Evolutionary conservation across 768 basidiomycete species (phyloP).

Genomic region (Russula ochroleuca): DNA sequence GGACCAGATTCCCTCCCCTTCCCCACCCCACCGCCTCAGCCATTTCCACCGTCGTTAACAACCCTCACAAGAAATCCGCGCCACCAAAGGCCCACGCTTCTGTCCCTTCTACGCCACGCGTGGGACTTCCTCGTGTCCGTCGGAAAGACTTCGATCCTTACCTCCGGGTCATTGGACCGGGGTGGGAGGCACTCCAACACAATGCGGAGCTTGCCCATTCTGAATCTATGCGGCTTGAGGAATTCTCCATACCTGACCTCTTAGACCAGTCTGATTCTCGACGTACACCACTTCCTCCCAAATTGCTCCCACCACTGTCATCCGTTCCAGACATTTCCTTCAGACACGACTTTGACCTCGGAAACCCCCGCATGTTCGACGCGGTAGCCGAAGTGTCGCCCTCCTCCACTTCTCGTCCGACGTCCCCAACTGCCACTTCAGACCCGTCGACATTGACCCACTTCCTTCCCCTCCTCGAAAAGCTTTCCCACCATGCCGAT

Average conservation of each 20-base stretch:
- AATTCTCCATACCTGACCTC: conserved; percentile 15
- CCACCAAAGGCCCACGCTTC: conserved; percentile 86
- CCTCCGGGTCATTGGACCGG: conserved; percentile 61
- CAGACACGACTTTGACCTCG: conserved; percentile 68
- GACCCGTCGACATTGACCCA: conserved; percentile 63
- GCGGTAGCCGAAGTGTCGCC: conserved; percentile 55
- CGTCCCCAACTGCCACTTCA: conserved; percentile 32
- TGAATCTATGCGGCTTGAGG: conserved; percentile 34
- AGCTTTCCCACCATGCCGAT: conserved; percentile 88
- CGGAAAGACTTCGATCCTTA: conserved; percentile 84
- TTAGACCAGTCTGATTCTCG: conserved; percentile 28
- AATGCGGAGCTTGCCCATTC: conserved; percentile 36
- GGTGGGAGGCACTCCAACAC: conserved; percentile 73
- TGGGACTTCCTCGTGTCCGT: conserved; percentile 74
- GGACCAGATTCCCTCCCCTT: neutral
- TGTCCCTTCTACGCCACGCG: conserved; percentile 64
- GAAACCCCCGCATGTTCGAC: conserved; percentile 72
- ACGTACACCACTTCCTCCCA: conserved; percentile 33
- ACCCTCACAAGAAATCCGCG: conserved; percentile 76
- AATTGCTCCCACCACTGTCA: conserved; percentile 64
- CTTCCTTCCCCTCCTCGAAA: conserved; percentile 76
- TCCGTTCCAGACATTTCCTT: conserved; percentile 83
- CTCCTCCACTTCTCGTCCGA: conserved; percentile 20
- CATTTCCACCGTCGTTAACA: conserved; percentile 90
- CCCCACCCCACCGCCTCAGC: conserved; percentile 45